Conservation (phyloP, 2,329 filamentous ascomycete species). For the Penicillium digitatum region DNA sequence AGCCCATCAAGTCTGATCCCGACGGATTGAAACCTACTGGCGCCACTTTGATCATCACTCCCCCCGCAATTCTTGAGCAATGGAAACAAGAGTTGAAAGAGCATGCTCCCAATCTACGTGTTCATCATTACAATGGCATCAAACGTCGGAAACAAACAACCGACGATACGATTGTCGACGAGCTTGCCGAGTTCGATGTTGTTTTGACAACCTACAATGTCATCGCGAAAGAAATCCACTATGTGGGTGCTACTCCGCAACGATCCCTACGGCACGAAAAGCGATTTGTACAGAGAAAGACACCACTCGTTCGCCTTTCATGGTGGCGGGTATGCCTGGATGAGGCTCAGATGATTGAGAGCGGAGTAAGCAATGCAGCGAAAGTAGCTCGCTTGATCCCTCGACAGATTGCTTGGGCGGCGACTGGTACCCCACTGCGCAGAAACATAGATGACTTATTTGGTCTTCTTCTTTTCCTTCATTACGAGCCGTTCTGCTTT, state of each 20-base stretch:
- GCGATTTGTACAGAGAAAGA: constrained; percentile 63
- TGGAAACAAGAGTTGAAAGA: constrained; percentile 58
- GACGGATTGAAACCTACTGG: constrained; percentile 41
- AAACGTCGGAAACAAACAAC: constrained; percentile 32
- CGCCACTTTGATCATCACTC: constrained; percentile 61
- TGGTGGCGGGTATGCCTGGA: constrained; percentile 81
- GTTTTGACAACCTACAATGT: constrained; percentile 64
- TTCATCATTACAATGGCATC: constrained; percentile 57
- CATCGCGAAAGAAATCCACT: constrained; percentile 76
- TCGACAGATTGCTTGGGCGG: constrained; percentile 81
- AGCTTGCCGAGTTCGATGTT: constrained; percentile 51
- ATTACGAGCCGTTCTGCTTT: constrained; percentile 70
- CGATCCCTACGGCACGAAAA: constrained; percentile 64
- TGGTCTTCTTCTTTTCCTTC: constrained; percentile 76
- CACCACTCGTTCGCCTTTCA: constrained; percentile 72
- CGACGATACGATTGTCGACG: constrained; percentile 43
- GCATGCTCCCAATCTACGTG: constrained; percentile 55
- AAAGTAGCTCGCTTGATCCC: constrained; percentile 75
- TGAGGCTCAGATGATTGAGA: constrained; percentile 85
- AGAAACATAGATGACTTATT: constrained; percentile 74
- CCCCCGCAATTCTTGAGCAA: constrained; percentile 58
- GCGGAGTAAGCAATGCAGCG: constrained; percentile 77
- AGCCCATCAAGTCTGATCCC: constrained; percentile 14
- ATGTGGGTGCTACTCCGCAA: constrained; percentile 64
- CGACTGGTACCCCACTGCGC: constrained; percentile 85